Evolutionary conservation across 192 early-diverging fungal species (phyloP), one percentile per base, ranked within the genome.

Genomic region (Rhizophagus prolifer): DNA sequence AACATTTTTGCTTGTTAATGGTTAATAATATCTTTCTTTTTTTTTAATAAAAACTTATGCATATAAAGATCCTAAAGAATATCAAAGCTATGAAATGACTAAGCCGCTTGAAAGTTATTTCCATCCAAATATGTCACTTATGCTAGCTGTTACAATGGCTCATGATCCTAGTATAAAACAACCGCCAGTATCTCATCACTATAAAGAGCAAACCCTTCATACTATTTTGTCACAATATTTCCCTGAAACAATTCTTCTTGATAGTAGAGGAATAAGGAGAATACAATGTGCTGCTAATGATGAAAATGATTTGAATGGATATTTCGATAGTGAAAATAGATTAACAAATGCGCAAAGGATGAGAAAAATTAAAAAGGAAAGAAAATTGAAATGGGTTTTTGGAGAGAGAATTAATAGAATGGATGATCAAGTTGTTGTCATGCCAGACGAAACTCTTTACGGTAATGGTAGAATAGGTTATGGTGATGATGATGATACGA

Each of bases 171-270:
- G n/a, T 65, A 21, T 44, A 23, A 14, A 64, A 41, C 73, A 25
- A 46, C n/a, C 36, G 12, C 72, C 78, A 54, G 59, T 62, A 28
- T 68, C 70, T 9, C 78, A 74, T 79, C 74, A 76, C 25, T 73
- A 69, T 30, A 71, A 79, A 79, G 78, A 75, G 64, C 78, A 76
- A 58, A 76, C 75, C 16, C 58, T 79, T 31, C 72, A 74, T 62
- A 70, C 72, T 9, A 75, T 44, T 2, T 30, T 79, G 34, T 75
- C 72, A 25, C 78, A 75, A 75, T 79, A 79, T 44, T 79, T 79
- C 25, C 78, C 78, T 60, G 63, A 73, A 26, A 69, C 74, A 2
- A 61, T 74, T 30, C 64, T 66, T 16, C 58, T 62, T 44, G 65
- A 76, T 2, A 50, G 54, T 41, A 44, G 21, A 61, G 60, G 73